Evolutionary conservation across 352 stramenopile species (phyloP).

Genomic region (Pythium rhizo-oryzae): DNA sequence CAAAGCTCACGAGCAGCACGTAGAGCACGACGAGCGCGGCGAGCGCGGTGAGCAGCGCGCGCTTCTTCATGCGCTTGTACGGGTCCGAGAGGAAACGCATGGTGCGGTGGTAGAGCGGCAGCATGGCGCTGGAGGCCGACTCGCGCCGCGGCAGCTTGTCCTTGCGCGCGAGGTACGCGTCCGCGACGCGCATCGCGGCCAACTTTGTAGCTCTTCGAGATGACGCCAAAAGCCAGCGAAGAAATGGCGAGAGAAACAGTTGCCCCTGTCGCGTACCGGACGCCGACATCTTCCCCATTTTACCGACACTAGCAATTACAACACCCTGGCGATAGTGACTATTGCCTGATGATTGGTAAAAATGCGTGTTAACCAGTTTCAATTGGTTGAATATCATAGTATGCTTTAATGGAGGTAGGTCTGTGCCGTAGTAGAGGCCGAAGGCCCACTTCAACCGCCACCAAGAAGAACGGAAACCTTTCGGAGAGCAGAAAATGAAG

Average conservation of each 20-base stretch:
- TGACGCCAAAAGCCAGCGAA: not conserved
- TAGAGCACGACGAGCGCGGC: constrained; percentile 62
- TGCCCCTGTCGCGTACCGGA: constrained; percentile 9
- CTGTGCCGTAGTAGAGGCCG: not conserved
- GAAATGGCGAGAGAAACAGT: not conserved
- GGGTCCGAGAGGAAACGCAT: constrained; percentile 64
- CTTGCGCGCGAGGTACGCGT: constrained; percentile 12
- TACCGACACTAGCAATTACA: too few relatives aligned
- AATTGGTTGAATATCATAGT: constrained; percentile 15
- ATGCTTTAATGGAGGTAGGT: not conserved
- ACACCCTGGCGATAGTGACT: too few relatives aligned
- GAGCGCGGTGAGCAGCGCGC: constrained; percentile 38
- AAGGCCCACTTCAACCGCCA: constrained; percentile 25
- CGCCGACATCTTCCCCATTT: too few relatives aligned
- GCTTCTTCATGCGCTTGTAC: constrained; percentile 63
- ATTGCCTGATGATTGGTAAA: not conserved
- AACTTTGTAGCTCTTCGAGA: not conserved
- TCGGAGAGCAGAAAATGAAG: too few relatives aligned
- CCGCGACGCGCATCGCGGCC: constrained; percentile 14
- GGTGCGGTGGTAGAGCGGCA: constrained; percentile 68
- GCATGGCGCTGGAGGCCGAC: constrained; percentile 19
- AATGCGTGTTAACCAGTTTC: not conserved
- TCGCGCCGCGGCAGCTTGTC: constrained; percentile 18
- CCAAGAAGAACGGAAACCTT: too few relatives aligned
- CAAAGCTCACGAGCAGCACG: constrained; percentile 46